Base-by-base conservation (phyloP, 176 grass and related monocot genomes). In the Musa acuminata region DNA sequence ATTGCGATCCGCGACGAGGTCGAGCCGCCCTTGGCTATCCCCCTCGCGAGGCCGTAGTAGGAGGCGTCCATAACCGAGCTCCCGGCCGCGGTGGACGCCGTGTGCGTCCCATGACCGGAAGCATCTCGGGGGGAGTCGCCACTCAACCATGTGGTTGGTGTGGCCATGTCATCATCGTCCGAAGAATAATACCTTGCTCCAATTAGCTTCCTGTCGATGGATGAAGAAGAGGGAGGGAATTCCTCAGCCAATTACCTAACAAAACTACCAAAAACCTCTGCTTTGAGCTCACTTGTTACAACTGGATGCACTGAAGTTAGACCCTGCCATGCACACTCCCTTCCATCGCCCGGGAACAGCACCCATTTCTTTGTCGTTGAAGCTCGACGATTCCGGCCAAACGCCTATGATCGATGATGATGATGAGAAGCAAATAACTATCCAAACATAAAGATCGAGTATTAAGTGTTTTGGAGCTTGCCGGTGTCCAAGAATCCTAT, bases 361-460 rank as follows among this genome's bases (percentile, higher is more conserved):
- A 8, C 83, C 77, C 51, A 92, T 84, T 35, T 85, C 85, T 22
- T 85, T 49, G 74, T 97, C 93, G 14, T 35, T 62, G 77, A 97
- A 97, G 85, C 93, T 97, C 12, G 76, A 73, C 0, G 90, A 97
- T 79, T 97, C 93, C n/a, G 93, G 93, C 93, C 93, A 97, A 82
- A 97, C 90, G 49, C 93, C 93, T 86, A 26, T 0, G 72, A 7
- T 35, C 64, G 69, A 10, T 27, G 11, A 43, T n/a, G n/a, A n/a
- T 6, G 35, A 43, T 43, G 35, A 43, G 35, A 43, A 43, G 35
- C 35, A 43, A 43, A 43, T 43, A 43, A 43, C 35, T 43, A 43
- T 43, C 35, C 4, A 1, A 21, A 8, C 1, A 10, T 1, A 8
- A 54, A 55, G 3, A 21, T 2, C 10, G 13, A 20, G n/a, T 60